phyloP scores from a whole-genome alignment of 106 monocot genomes.

The Acorus calamus region DNA sequence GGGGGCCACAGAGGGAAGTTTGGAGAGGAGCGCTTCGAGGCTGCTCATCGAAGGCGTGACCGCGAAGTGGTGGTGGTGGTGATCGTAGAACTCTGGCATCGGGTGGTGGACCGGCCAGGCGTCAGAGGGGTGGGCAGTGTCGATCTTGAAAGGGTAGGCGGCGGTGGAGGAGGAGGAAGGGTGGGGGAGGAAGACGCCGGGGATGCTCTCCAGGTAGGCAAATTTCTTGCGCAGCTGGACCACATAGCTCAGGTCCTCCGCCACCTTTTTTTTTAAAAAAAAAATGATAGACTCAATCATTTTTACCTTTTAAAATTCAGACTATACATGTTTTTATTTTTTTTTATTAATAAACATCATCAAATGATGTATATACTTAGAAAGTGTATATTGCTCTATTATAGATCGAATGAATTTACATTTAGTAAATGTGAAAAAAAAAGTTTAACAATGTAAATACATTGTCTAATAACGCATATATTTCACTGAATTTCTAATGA shows the following conservation, averaged over 20 bases:
- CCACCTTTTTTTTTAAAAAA: slow-evolving; percentile 59
- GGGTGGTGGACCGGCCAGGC: slow-evolving; percentile 9
- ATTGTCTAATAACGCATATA: no score
- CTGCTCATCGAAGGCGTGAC: slow-evolving; percentile 92
- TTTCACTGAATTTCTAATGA: no score
- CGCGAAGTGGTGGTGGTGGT: slow-evolving; percentile 26
- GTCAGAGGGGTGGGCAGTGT: background rate
- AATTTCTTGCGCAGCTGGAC: slow-evolving; percentile 81
- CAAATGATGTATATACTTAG: no score
- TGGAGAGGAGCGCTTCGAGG: slow-evolving; percentile 87
- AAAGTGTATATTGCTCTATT: no score
- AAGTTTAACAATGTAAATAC: no score
- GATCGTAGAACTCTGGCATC: slow-evolving; percentile 29
- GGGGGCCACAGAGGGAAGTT: slow-evolving; percentile 69
- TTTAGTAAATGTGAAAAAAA: no score
- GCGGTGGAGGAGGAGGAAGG: slow-evolving; percentile 40
- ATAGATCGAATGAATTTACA: no score
- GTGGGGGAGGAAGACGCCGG: slow-evolving; percentile 90
- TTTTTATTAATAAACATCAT: no score
- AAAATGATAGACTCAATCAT: background rate
- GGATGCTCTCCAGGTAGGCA: slow-evolving; percentile 90
- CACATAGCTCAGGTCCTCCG: slow-evolving; percentile 75
- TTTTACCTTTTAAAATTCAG: no score
- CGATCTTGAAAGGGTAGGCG: no score
- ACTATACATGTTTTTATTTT: no score